A percentile compares a stretch with the other conserved stretches of the same genome.
These are phyloP conservation scores for Candida silvicultrix DNA, from an alignment of 805 yeast species.

Conservation along the genomic window DNA sequence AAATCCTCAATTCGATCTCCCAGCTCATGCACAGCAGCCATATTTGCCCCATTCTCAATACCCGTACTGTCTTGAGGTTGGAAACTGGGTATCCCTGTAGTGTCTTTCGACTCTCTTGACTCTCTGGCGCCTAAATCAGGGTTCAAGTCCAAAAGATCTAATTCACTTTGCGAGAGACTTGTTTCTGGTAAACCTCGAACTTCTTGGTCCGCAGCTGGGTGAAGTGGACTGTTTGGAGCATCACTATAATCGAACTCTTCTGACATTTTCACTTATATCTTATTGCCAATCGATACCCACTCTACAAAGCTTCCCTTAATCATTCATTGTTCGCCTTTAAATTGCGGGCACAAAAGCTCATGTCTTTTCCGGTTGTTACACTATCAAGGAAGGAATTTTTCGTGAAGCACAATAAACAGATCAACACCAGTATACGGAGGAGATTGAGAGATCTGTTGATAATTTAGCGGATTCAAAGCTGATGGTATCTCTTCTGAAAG, in stretches of 20 bases:
- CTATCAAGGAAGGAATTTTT: background rate
- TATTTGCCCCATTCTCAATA: background rate
- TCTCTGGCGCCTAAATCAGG: constrained; percentile 11
- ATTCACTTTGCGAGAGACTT: constrained; percentile 8
- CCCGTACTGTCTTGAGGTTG: background rate
- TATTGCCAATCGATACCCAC: background rate
- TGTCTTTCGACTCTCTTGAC: no score
- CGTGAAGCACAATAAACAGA: background rate
- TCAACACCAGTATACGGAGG: no score
- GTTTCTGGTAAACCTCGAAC: constrained; percentile 5
- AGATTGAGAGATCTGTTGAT: no score
- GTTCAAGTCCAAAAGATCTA: constrained; percentile 20
- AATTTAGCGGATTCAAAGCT: no score
- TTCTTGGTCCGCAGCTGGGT: constrained; percentile 19
- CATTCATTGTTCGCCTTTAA: no score
- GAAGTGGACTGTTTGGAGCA: constrained; percentile 19
- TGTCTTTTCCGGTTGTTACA: background rate
- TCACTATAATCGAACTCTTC: constrained; percentile 6
- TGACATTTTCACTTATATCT: background rate
- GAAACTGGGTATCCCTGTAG: background rate
- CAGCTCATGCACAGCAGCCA: background rate
- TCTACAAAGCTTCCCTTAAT: no score
- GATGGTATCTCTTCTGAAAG: constrained; percentile 5
- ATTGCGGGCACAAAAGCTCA: no score
- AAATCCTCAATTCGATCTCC: constrained; percentile 11